These are phyloP conservation scores for Paxillus involutus DNA, from an alignment of 768 basidiomycete species.

Conservation along the genomic window DNA sequence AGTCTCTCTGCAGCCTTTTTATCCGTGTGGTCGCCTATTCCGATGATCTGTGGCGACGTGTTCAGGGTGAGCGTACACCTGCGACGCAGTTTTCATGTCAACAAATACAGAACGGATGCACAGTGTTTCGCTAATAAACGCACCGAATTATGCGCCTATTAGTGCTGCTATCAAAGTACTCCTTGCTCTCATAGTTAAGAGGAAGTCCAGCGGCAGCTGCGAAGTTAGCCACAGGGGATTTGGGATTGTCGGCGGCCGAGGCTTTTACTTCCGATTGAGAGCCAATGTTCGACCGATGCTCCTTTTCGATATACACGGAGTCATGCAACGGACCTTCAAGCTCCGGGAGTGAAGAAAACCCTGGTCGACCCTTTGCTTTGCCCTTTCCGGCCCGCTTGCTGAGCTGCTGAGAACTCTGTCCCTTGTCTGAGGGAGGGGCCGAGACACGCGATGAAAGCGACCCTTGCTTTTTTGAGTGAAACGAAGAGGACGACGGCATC, in stretches of 20 bases:
- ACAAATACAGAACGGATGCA: neutral
- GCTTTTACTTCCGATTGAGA: constrained; percentile 24
- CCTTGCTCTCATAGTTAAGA: constrained; percentile 14
- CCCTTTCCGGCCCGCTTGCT: constrained; percentile 2
- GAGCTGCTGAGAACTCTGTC: neutral
- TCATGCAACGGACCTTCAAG: constrained; percentile 39
- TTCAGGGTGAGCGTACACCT: constrained; percentile 27
- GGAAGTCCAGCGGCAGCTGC: constrained; percentile 12
- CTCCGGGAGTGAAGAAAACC: constrained; percentile 1
- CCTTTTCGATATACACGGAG: constrained; percentile 28
- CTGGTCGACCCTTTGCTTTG: neutral
- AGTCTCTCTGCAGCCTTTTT: constrained; percentile 71
- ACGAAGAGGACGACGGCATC: constrained; percentile 21
- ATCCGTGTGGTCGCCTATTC: constrained; percentile 57
- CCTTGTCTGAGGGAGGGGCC: neutral
- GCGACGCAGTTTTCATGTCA: constrained; percentile 6
- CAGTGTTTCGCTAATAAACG: neutral
- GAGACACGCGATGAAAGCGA: constrained; percentile 2
- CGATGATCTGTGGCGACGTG: constrained; percentile 43
- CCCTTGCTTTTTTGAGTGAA: constrained; percentile 12
- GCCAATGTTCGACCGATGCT: constrained; percentile 16
- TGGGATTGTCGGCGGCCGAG: constrained; percentile 44
- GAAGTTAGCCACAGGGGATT: constrained; percentile 51
- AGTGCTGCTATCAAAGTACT: constrained; percentile 12
- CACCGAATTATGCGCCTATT: constrained; percentile 21